Base-by-base conservation (phyloP, 2,329 filamentous ascomycete species). In the Ophiosphaerella narmari region DNA sequence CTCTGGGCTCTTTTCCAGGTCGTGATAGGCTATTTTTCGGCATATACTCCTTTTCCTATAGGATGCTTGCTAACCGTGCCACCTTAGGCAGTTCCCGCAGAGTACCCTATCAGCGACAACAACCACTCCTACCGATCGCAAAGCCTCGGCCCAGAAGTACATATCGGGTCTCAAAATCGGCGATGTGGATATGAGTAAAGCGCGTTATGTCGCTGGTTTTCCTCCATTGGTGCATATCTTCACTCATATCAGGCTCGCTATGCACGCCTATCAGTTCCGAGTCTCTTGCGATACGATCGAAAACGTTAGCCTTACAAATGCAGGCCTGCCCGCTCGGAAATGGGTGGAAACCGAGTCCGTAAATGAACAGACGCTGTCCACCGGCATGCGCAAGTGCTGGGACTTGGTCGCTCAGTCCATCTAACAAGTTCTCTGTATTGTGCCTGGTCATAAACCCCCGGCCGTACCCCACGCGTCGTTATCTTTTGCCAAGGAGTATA, bases 311-410 rank as follows among this genome's bases (percentile, higher is more conserved):
- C 50, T 54, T n/a, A 23, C 26, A 35, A 55, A 54, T 46, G 43
- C 43, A 21, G 61, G 56, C 29, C 45, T 51, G 37, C 57, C 60
- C n/a, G 48, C 51, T 12, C 57, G 65, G 23, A 72, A 65, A 58
- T 74, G 69, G 70, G 64, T 71, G 7, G 52, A 54, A 33, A 59
- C 55, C 51, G 58, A 57, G 24, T 39, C 55, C 13, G 66, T 74
- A 63, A 63, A 65, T n/a, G 31, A 52, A 5, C 64, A 68, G 46
- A 73, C 69, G 24, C 53, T 74, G 23, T 71, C 69, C 18, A 73
- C 70, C 2, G 71, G 71, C 18, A 74, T 74, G 70, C 65, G 65
- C 26, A 63, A 59, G 38, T 73, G 71, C 52, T 73, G 71, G 71
- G 56, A 59, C 3, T 54, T 70, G 1, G 38, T 66, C 13, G 46